phyloP scores from a whole-genome alignment of 495 filamentous ascomycete genomes.

The Hyaloscypha bicolor region DNA sequence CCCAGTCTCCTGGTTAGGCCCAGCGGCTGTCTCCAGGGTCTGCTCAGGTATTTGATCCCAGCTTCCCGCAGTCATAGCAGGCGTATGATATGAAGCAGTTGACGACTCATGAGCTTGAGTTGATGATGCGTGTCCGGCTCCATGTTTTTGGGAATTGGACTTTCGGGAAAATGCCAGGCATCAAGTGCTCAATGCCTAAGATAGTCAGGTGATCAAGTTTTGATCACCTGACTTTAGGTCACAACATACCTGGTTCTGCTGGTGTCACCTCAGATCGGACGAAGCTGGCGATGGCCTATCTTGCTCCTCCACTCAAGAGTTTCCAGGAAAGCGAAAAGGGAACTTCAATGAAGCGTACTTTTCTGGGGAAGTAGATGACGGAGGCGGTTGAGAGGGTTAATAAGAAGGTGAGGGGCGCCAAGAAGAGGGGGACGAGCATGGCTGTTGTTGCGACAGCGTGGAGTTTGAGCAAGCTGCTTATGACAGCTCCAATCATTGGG shows the following conservation, averaged over 20 bases:
- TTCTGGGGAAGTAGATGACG: conserved; percentile 45
- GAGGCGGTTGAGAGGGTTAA: conserved; percentile 61
- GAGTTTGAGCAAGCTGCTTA: conserved; percentile 52
- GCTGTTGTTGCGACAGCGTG: conserved; percentile 69
- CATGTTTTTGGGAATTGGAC: neutral
- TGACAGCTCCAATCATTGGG: conserved; percentile 34
- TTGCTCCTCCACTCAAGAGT: conserved; percentile 42
- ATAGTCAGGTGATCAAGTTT: neutral
- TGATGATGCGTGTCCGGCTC: neutral
- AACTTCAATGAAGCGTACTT: conserved; percentile 44
- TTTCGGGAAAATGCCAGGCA: neutral
- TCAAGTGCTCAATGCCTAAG: neutral
- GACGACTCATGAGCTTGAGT: neutral
- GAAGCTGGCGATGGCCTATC: no score
- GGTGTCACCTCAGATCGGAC: no score
- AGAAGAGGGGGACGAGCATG: conserved; percentile 65
- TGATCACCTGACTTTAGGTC: no score
- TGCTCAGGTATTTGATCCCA: neutral
- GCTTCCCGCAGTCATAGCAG: conserved; percentile 1
- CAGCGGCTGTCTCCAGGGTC: neutral
- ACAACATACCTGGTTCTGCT: no score
- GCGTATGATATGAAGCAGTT: neutral
- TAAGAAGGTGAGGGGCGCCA: conserved; percentile 64
- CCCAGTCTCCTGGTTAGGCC: neutral
- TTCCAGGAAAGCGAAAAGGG: conserved; percentile 43